Evolutionary conservation across 352 stramenopile genomes (phyloP).

Genomic region (Phytophthora brassicae): DNA sequence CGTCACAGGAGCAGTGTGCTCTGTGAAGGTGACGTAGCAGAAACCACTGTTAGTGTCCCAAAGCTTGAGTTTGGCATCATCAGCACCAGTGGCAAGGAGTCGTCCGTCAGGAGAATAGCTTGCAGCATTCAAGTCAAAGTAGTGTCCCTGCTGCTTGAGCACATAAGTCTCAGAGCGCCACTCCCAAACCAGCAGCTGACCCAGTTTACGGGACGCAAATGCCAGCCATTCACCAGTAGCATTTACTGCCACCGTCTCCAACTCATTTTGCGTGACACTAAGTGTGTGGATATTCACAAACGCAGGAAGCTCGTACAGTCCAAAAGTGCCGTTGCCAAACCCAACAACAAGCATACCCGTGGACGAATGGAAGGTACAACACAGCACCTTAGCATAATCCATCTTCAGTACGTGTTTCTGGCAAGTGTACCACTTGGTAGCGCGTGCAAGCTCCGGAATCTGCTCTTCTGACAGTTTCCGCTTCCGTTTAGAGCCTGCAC

Average conservation of each 20-base stretch:
- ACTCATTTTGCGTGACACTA: constrained; percentile 88
- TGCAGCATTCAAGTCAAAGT: constrained; percentile 96
- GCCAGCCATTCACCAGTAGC: constrained; percentile 97
- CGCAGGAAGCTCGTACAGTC: constrained; percentile 96
- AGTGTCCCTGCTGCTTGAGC: constrained; percentile 99
- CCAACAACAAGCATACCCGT: constrained; percentile 93
- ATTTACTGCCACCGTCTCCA: constrained; percentile 95
- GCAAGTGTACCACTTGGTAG: constrained; percentile 84
- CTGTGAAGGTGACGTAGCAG: constrained; percentile 99
- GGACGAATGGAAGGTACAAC: constrained; percentile 88
- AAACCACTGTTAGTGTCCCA: constrained; percentile 98
- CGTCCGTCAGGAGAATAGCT: constrained; percentile 97
- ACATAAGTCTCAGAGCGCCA: constrained; percentile 99
- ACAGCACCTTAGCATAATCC: constrained; percentile 88
- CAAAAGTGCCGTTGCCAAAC: constrained; percentile 98
- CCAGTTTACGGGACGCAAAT: constrained; percentile 96
- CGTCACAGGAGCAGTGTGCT: constrained; percentile 97
- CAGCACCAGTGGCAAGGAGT: constrained; percentile 96
- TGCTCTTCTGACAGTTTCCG: constrained; percentile 25
- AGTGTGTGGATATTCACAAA: constrained; percentile 98
- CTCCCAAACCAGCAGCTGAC: constrained; percentile 99
- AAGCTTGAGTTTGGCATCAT: constrained; percentile 99
- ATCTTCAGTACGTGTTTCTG: constrained; percentile 90
- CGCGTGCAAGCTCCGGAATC: constrained; percentile 67
- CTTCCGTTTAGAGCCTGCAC: constrained; percentile 25